Conservation (phyloP, 495 filamentous ascomycete species). For the Cenococcum geophilum region DNA sequence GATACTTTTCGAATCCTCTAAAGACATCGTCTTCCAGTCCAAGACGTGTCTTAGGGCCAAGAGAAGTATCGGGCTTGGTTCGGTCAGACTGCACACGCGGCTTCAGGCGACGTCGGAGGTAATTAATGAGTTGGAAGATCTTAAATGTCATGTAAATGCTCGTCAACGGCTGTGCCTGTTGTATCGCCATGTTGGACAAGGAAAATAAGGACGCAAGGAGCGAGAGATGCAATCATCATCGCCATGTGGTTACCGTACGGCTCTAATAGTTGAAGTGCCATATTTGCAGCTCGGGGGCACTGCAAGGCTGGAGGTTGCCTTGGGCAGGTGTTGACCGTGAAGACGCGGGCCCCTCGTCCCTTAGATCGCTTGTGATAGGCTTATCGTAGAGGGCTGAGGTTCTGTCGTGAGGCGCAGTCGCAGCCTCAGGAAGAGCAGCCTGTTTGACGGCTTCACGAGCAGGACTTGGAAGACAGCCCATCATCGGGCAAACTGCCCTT, state of each 20-base stretch:
- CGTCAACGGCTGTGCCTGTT: constrained; percentile 7
- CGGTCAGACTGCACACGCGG: constrained; percentile 10
- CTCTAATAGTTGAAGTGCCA: background rate
- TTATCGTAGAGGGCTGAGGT: background rate
- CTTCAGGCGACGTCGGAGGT: constrained; percentile 29
- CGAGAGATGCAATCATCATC: constrained; percentile 7
- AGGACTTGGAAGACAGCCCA: background rate
- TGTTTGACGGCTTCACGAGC: background rate
- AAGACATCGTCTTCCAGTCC: constrained; percentile 17
- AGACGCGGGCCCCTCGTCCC: constrained; percentile 1
- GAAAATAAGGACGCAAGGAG: constrained; percentile 13
- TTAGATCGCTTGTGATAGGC: background rate
- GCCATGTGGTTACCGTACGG: constrained; percentile 8
- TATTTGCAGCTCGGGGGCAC: constrained; percentile 8
- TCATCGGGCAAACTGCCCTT: background rate
- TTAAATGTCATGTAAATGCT: constrained; percentile 29
- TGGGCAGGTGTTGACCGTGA: constrained; percentile 1
- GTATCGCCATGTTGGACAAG: constrained; percentile 20
- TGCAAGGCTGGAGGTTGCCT: constrained; percentile 21
- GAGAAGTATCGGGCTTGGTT: background rate
- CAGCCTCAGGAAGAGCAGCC: background rate
- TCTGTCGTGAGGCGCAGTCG: constrained; percentile 1
- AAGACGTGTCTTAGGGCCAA: constrained; percentile 21
- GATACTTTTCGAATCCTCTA: constrained; percentile 17
- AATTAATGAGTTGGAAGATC: constrained; percentile 27